Conservation (phyloP, 345 rosid genomes). For the Citrus inodora region DNA sequence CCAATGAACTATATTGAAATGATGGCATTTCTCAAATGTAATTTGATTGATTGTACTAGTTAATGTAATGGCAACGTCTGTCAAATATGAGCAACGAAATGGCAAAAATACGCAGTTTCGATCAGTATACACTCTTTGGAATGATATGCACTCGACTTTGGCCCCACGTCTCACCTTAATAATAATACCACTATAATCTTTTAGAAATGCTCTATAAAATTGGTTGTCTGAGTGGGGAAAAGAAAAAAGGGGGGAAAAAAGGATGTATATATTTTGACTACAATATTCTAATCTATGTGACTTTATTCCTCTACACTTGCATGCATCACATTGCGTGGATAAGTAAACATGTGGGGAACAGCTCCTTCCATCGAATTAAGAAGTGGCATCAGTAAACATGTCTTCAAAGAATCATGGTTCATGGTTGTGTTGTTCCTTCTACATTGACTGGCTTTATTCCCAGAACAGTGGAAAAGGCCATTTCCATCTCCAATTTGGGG, state of each 20-base stretch:
- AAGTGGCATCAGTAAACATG: not conserved
- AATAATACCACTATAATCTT: too few relatives aligned
- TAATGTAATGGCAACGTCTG: constrained; percentile 1
- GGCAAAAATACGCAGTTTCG: not conserved
- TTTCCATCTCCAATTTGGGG: constrained; percentile 48
- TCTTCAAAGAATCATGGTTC: not conserved
- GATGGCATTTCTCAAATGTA: not conserved
- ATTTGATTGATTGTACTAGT: constrained; percentile 15
- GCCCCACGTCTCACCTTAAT: too few relatives aligned
- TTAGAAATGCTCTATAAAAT: too few relatives aligned
- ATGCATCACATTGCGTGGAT: not conserved
- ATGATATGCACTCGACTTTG: too few relatives aligned
- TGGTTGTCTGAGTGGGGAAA: too few relatives aligned
- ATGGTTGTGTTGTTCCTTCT: not conserved
- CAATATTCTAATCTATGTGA: not conserved
- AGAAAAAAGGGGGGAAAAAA: too few relatives aligned
- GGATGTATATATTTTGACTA: not conserved
- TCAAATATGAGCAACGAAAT: constrained; percentile 2
- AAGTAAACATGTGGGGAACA: not conserved
- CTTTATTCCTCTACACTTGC: not conserved
- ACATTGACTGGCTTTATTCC: constrained; percentile 20
- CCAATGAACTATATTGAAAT: not conserved
- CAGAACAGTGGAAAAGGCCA: constrained; percentile 50
- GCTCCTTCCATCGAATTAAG: not conserved
- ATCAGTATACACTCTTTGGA: not conserved